Base-by-base conservation (phyloP, 202 grass and related monocot genomes). In the Zoysia matrella region DNA sequence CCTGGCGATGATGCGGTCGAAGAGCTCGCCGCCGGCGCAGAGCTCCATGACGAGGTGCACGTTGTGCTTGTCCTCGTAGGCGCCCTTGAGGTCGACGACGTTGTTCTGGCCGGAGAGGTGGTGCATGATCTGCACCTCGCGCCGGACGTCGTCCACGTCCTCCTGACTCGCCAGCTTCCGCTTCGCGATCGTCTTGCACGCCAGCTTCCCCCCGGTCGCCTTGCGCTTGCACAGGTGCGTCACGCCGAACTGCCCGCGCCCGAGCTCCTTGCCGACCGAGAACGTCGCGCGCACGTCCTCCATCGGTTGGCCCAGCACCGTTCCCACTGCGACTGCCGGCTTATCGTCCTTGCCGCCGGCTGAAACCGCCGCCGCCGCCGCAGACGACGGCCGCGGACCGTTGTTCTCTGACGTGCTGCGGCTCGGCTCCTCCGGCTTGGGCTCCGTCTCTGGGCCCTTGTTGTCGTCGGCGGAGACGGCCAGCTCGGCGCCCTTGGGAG, bases 41-140 rank as follows among this genome's bases (percentile, higher is more conserved):
- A 97, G 92, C 88, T 97, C 94, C 94, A 97, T 97, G 16, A 97
- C 73, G 2, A 96, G 86, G 77, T 97, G 94, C 16, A 97, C 94
- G 69, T 71, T 80, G 40, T 91, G 88, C 88, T 91, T 97, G 88
- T 97, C 91, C 88, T 97, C 94, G 64, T 86, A 97, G 8, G 88
- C 91, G 11, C 91, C 94, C 7, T 79, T 76, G 46, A 97, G 80
- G 41, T 54, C 86, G 0, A 97, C 94, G 30, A 36, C 30, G 30
- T 36, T 36, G 30, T 36, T 36, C 30, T 36, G 30, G 30, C 30
- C 30, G 30, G 30, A 36, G 30, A 36, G 30, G 30, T 36, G 30
- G 30, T 90, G 30, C 30, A 97, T 94, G 83, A 97, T 97, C 75
- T 90, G 82, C 42, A 97, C 94, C 89, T 97, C 91, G n/a, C 94